These are phyloP conservation scores for Mucor indicus DNA, from an alignment of 371 early-diverging fungal genomes.

Conservation along the genomic window DNA sequence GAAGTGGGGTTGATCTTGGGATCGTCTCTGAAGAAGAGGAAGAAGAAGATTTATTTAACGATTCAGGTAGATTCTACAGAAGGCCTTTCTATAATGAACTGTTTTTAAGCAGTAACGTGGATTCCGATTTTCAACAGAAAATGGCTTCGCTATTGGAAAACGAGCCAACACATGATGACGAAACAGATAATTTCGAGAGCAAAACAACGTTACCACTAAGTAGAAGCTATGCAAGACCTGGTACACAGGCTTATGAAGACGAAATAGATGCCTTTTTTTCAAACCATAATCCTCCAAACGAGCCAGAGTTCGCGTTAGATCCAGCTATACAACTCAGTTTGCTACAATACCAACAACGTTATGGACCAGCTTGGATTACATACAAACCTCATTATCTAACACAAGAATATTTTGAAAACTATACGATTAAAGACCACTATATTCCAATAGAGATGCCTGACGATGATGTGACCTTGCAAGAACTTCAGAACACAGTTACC, in stretches of 20 bases:
- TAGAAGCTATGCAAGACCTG: background rate
- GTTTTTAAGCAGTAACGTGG: background rate
- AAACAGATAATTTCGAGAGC: constrained; percentile 7
- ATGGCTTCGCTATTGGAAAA: background rate
- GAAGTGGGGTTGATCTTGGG: background rate
- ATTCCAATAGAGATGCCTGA: too few species aligned
- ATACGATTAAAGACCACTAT: constrained; percentile 9
- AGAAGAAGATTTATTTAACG: background rate
- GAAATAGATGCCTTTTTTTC: constrained; percentile 34
- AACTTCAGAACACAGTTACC: too few species aligned
- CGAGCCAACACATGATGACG: constrained; percentile 2
- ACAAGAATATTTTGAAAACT: constrained; percentile 26
- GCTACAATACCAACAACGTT: constrained; percentile 8
- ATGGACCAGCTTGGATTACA: constrained; percentile 13
- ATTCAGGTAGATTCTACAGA: too few species aligned
- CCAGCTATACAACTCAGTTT: constrained; percentile 10
- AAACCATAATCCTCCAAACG: constrained; percentile 9
- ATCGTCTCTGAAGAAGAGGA: background rate
- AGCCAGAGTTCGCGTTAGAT: constrained; percentile 14
- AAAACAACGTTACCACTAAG: constrained; percentile 20
- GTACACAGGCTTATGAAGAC: constrained; percentile 13
- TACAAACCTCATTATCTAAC: constrained; percentile 34
- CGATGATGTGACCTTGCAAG: too few species aligned
- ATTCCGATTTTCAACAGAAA: background rate
- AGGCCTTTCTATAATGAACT: background rate